Evolutionary conservation across 768 basidiomycete genomes (phyloP), one percentile per base, ranked within the genome.

Genomic region (Lactarius sanguifluus): DNA sequence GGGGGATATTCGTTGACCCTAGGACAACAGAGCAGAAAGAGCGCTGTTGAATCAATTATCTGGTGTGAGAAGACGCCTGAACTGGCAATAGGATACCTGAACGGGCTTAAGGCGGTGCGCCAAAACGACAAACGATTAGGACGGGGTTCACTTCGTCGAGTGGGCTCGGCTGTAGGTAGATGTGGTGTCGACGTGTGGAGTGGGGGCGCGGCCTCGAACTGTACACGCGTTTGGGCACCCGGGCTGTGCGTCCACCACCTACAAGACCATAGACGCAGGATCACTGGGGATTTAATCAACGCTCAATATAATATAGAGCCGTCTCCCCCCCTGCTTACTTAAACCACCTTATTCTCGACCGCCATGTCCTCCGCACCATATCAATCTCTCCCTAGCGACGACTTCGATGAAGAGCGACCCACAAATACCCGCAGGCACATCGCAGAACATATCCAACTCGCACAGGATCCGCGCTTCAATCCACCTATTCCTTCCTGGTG

Each of bases 401-500:
- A 69, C 43, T 30, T 54, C 56, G 64, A 65, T 0, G 61, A 64
- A 15, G 64, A 65, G 52, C 25, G 1, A 10, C 12, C 60, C 20
- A 30, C 61, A 20, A 16, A 38, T 23, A 47, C 10, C n/a, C 64
- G 16, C 41, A 43, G 57, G 15, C 62, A 67, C 40, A 16, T 41
- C 18, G 38, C 32, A 18, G 68, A 69, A 52, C 65, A 67, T 16
- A 34, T 25, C 12, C 68, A 64, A 63, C 66, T 68, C 55, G 32
- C 25, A 25, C 73, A 73, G 30, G 82, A 83, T 71, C 77, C 80
- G 1, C 79, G 81, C 55, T 86, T 86, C 75, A 78, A 81, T 68
- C 77, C 78, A n/a, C 82, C 80, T 1, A 76, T 82, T 20, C 84
- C 84, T 8, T 77, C 84, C 3, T 74, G 77, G 50, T 85, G 81